phyloP scores from a whole-genome alignment of 1,284 basidiomycete species.

The Ganoderma boninense region DNA sequence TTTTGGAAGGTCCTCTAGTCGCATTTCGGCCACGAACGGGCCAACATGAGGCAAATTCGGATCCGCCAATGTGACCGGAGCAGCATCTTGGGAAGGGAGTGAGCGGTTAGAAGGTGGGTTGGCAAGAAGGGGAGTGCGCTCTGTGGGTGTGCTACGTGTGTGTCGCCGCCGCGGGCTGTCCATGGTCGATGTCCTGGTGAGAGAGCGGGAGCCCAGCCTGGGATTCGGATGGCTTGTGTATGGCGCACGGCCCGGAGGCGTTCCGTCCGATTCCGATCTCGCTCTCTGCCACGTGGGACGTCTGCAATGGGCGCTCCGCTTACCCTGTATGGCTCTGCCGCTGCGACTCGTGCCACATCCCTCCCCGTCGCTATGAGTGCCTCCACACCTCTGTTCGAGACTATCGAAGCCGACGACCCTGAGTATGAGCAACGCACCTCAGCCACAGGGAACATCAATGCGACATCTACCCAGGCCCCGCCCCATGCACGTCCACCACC shows the following conservation, averaged over 20 bases:
- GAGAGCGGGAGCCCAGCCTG: no score
- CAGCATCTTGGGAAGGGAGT: not conserved
- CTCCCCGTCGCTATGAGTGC: constrained; percentile 54
- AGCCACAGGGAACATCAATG: constrained; percentile 48
- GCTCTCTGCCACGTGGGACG: constrained; percentile 18
- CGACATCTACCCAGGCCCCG: constrained; percentile 48
- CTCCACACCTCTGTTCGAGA: constrained; percentile 62
- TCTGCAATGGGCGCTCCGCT: not conserved
- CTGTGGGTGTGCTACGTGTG: constrained; percentile 8
- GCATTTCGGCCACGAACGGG: constrained; percentile 35
- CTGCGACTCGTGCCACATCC: not conserved
- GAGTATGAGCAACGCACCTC: constrained; percentile 36
- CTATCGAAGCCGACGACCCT: constrained; percentile 78
- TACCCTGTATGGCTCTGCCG: not conserved
- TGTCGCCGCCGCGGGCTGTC: constrained; percentile 4
- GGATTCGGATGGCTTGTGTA: no score
- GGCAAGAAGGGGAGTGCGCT: constrained; percentile 26
- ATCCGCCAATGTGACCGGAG: not conserved
- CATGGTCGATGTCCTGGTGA: not conserved
- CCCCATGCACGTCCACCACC: constrained; percentile 53
- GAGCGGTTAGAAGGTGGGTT: constrained; percentile 8
- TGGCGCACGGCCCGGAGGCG: not conserved
- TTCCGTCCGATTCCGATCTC: not conserved
- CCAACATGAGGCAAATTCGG: constrained; percentile 28
- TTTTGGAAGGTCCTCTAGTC: constrained; percentile 32